phyloP scores from a whole-genome alignment of 257 asterid genomes.

The Lycium barbarum region DNA sequence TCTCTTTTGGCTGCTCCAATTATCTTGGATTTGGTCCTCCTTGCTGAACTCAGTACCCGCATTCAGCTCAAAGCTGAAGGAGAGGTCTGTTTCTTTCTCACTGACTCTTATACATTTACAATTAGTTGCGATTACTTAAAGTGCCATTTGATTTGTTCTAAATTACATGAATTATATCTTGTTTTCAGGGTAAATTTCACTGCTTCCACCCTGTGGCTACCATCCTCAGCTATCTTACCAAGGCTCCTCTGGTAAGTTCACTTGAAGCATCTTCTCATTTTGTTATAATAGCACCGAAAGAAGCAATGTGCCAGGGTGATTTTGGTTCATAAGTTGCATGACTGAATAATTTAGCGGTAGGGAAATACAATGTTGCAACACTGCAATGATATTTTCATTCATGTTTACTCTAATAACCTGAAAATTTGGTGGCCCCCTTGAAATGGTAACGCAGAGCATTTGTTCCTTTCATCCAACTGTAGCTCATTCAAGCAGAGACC shows the following conservation, averaged over 20 bases:
- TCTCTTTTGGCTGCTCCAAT: slow-evolving; percentile 97
- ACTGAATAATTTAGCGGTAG: background rate
- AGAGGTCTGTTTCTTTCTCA: slow-evolving; percentile 56
- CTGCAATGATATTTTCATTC: background rate
- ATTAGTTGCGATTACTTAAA: background rate
- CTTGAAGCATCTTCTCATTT: background rate
- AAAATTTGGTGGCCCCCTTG: background rate
- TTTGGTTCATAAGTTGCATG: background rate
- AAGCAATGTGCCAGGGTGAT: background rate
- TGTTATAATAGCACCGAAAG: background rate
- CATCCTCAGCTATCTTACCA: slow-evolving; percentile 93
- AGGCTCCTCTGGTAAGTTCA: slow-evolving; percentile 87
- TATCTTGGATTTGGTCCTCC: slow-evolving; percentile 93
- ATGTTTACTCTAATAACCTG: background rate
- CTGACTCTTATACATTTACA: background rate
- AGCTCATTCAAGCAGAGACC: background rate
- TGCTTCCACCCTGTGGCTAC: slow-evolving; percentile 98
- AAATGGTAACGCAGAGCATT: background rate
- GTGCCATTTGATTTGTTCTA: background rate
- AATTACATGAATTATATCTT: background rate
- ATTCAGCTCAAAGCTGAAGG: slow-evolving; percentile 81
- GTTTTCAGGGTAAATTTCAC: slow-evolving; percentile 83
- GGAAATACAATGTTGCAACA: background rate
- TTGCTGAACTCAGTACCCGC: slow-evolving; percentile 94
- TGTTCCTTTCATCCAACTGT: background rate